Conservation (phyloP, 2,329 filamentous ascomycete species). For the Purpureocillium takamizusanense region DNA sequence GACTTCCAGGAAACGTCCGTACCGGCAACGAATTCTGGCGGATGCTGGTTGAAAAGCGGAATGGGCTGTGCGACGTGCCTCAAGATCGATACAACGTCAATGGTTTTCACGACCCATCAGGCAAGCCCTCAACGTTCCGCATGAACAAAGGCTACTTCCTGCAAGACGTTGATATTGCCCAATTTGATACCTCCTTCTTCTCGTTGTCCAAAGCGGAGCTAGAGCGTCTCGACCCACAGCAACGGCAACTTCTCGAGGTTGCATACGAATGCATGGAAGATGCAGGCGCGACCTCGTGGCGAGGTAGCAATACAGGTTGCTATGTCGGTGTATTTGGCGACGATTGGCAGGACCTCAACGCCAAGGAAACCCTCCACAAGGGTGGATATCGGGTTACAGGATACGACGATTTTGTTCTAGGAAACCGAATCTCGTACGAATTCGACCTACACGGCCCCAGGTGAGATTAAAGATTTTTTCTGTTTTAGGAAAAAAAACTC, state of each 20-base stretch:
- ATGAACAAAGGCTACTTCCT: constrained; percentile 16
- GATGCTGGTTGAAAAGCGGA: constrained; percentile 17
- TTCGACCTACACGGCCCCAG: constrained; percentile 16
- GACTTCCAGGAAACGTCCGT: constrained; percentile 19
- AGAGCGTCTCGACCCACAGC: constrained; percentile 20
- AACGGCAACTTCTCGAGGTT: constrained; percentile 20
- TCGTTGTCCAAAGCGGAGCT: constrained; percentile 17
- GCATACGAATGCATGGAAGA: constrained; percentile 9
- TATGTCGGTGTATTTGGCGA: constrained; percentile 9
- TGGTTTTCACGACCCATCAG: constrained; percentile 6
- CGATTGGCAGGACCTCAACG: constrained; percentile 5
- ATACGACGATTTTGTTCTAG: constrained; percentile 15
- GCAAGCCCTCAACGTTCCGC: not conserved
- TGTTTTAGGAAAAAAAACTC: too few species aligned
- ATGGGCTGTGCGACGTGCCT: constrained; percentile 15
- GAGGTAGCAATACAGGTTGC: constrained; percentile 5
- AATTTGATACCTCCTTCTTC: constrained; percentile 23
- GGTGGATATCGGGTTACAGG: constrained; percentile 10
- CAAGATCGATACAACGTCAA: constrained; percentile 15
- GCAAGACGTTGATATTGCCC: constrained; percentile 10
- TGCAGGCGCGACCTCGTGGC: constrained; percentile 5
- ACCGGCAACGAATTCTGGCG: constrained; percentile 19
- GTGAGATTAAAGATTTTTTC: constrained; percentile 8
- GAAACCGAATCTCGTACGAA: constrained; percentile 21
- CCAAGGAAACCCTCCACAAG: constrained; percentile 5